Conservation (phyloP, 345 rosid species). For the Syzygium oleosum region DNA sequence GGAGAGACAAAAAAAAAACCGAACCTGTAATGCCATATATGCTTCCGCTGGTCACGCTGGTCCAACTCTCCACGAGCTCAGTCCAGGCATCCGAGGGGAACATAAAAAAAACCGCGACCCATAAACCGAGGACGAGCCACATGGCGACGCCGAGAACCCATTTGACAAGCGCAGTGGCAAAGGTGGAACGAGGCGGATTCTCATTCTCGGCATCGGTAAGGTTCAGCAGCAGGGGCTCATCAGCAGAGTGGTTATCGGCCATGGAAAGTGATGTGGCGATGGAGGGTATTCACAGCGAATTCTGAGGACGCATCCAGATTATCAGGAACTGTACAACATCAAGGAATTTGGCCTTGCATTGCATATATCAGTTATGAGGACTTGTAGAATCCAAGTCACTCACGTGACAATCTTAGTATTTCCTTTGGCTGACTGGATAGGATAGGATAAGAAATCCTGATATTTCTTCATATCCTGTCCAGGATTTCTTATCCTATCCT, state of each 20-base stretch:
- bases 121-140: constrained; percentile 42
- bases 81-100: constrained; percentile 43
- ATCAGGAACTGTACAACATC: no score
- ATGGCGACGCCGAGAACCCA: constrained; percentile 44
- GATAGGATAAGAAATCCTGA: no score
- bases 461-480: no score
- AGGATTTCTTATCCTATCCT: no score
- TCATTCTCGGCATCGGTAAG: neutral
- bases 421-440: no score
- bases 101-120: constrained; percentile 46
- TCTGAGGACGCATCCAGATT: no score
- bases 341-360: no score
- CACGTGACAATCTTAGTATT: no score
- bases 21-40: constrained; percentile 55
- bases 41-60: constrained; percentile 19
- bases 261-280: neutral
- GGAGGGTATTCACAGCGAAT: neutral
- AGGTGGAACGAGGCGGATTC: neutral
- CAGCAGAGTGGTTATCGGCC: neutral
- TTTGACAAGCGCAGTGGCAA: constrained; percentile 8
- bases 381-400: no score
- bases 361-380: no score
- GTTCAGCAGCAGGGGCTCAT: neutral
- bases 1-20: neutral
- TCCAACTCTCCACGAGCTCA: constrained; percentile 23